Base-by-base conservation (phyloP, 1,139 yeast genomes). In the Saccharomyces hybrid region DNA sequence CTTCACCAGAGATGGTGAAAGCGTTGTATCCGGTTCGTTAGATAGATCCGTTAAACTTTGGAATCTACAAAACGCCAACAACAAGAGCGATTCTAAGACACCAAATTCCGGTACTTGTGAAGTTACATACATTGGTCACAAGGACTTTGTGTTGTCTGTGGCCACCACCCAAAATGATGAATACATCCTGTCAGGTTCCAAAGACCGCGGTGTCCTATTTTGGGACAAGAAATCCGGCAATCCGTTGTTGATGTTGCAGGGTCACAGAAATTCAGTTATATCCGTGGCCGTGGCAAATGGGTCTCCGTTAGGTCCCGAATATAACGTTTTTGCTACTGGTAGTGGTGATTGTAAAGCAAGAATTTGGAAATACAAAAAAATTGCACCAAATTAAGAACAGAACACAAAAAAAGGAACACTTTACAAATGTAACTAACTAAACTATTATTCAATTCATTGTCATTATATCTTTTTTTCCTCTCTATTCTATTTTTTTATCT, bases 261-360 rank as follows among this genome's bases (percentile, higher is more conserved):
- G 99, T 38, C 99, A 93, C 73, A 84, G 95, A 71, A 93, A 93
- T 75, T 88, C 96, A 26, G 99, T 93, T 52, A 93, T 93, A 61
- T 85, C 95, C 53, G 98, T 93, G 47, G 93, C 96, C 48, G 97
- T 93, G 21, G 84, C 93, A 49, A 84, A 83, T 67, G 86, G 89
- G 48, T 79, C 79, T 58, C 86, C 85, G 56, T 77, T 81, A 54
- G 90, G 88, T 64, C 70, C 73, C 44, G 63, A 68, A 47, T 67
- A 64, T 55, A 84, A 85, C 49, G 83, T 89, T 62, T 93, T 93
- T 77, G 99, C 98, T 54, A 91, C 98, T 16, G 99, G 99, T 58
- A 83, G 91, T 72, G 99, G 99, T 70, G 99, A 93, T 73, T 91
- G 97, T 73, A 88, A 91, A 71, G 98, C 98, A 47, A 82, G 97